These are phyloP conservation scores for Mycena citricolor DNA, from an alignment of 1,284 basidiomycete genomes.

Conservation along the genomic window DNA sequence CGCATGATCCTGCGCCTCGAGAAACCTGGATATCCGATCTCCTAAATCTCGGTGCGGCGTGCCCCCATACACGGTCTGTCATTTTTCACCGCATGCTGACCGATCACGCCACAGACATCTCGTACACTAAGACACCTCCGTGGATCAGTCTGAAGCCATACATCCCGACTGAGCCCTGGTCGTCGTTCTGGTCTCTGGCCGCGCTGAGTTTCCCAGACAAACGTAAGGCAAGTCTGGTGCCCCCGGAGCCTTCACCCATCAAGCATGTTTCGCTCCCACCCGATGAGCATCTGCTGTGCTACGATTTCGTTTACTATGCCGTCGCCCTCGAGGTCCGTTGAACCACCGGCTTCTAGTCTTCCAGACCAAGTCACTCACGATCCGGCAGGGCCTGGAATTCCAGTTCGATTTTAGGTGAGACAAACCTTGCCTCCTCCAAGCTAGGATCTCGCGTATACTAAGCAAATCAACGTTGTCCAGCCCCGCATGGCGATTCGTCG, in stretches of 20 bases:
- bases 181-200: slow-evolving; percentile 3
- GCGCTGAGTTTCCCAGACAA: slow-evolving; percentile 4
- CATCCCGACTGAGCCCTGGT: neutral
- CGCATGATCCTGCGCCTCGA: neutral
- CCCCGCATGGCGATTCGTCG: slow-evolving; percentile 48
- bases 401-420: no score
- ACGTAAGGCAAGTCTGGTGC: neutral
- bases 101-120: slow-evolving; percentile 6
- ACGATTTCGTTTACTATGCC: slow-evolving; percentile 6
- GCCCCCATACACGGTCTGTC: no score
- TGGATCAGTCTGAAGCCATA: slow-evolving; percentile 3
- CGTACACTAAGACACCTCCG: slow-evolving; percentile 5
- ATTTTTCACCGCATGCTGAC: neutral
- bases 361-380: no score
- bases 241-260: slow-evolving; percentile 1
- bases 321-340: neutral
- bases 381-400: neutral
- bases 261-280: slow-evolving; percentile 2
- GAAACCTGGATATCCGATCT: slow-evolving; percentile 1
- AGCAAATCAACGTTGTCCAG: no score
- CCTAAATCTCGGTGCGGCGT: slow-evolving; percentile 5
- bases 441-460: no score
- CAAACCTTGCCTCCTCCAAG: no score
- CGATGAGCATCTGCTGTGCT: slow-evolving; percentile 13
- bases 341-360: no score